Percentiles rank a stretch among this genome's conserved stretches.
Conservation (phyloP, 176 grass and related monocot genomes). For the Triticum dicoccoides region DNA sequence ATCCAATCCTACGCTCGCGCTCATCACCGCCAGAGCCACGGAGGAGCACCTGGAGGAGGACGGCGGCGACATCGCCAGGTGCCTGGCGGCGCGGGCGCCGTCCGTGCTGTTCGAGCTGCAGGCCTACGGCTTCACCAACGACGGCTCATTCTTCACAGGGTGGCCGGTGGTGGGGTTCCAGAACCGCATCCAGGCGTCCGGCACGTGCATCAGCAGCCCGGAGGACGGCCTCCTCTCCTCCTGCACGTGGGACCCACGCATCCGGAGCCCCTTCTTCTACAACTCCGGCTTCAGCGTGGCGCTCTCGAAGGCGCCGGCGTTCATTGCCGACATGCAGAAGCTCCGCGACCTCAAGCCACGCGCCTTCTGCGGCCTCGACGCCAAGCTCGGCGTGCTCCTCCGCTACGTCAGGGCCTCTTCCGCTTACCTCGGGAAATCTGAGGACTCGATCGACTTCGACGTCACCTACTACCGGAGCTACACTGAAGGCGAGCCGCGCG, state of each 20-base stretch:
- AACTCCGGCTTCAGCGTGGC: slow-evolving; percentile 39
- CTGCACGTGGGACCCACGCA: slow-evolving; percentile 48
- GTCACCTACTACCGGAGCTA: slow-evolving; percentile 48
- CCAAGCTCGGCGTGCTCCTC: slow-evolving; percentile 39
- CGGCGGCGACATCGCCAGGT: not conserved
- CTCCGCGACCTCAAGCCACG: slow-evolving; percentile 43
- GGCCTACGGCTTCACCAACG: slow-evolving; percentile 44
- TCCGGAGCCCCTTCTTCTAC: slow-evolving; percentile 36
- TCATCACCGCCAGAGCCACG: not conserved
- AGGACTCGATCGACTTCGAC: slow-evolving; percentile 49
- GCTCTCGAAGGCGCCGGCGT: slow-evolving; percentile 13
- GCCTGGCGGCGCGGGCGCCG: not conserved
- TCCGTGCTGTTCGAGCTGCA: not conserved
- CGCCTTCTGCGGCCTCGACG: slow-evolving; percentile 45
- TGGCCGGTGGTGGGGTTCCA: slow-evolving; percentile 48
- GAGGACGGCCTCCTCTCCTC: slow-evolving; percentile 22
- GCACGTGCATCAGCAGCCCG: slow-evolving; percentile 18
- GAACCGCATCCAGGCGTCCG: slow-evolving; percentile 35
- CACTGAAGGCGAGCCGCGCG: not conserved
- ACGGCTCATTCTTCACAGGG: slow-evolving; percentile 32
- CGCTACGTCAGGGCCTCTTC: slow-evolving; percentile 48
- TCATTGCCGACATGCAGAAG: slow-evolving; percentile 35
- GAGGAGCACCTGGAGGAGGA: not conserved
- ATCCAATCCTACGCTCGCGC: not conserved
- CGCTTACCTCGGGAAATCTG: slow-evolving; percentile 50